phyloP scores from a whole-genome alignment of 768 basidiomycete genomes.

The Termitomyces sp. region DNA sequence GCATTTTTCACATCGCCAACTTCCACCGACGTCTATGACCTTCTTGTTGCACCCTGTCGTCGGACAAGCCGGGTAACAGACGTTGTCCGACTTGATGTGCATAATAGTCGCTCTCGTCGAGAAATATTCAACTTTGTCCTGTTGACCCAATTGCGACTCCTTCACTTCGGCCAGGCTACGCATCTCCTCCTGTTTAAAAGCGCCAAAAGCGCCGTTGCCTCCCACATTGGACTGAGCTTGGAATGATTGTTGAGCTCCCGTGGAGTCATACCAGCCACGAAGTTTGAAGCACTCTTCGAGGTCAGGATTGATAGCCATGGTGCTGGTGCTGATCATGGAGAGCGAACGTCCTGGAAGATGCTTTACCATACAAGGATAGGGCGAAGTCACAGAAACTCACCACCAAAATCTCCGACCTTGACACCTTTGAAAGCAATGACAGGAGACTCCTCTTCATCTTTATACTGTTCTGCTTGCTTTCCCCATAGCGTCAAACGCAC shows the following conservation, averaged over 20 bases:
- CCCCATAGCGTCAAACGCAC: slow-evolving; percentile 94
- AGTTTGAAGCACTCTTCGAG: slow-evolving; percentile 83
- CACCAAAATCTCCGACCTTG: slow-evolving; percentile 89
- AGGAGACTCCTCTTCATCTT: slow-evolving; percentile 42
- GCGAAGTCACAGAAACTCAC: slow-evolving; percentile 26
- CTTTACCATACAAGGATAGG: background rate
- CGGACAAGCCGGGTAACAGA: slow-evolving; percentile 88
- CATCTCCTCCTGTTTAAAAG: slow-evolving; percentile 69
- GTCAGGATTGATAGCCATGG: slow-evolving; percentile 84
- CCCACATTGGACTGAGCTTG: slow-evolving; percentile 56
- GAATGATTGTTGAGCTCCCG: slow-evolving; percentile 61
- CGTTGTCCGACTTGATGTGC: slow-evolving; percentile 78
- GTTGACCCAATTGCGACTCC: slow-evolving; percentile 64
- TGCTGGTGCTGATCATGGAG: slow-evolving; percentile 76
- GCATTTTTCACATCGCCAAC: slow-evolving; percentile 96
- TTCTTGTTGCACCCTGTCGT: slow-evolving; percentile 85
- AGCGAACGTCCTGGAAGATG: slow-evolving; percentile 63
- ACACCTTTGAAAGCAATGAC: slow-evolving; percentile 93
- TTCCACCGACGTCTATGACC: slow-evolving; percentile 57
- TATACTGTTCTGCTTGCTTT: slow-evolving; percentile 82
- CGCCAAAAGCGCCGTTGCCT: slow-evolving; percentile 23
- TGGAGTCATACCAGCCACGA: slow-evolving; percentile 87
- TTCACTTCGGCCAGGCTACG: slow-evolving; percentile 75
- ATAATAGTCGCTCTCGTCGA: slow-evolving; percentile 77
- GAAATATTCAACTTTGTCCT: slow-evolving; percentile 79